Percentiles rank a stretch among this genome's conserved stretches.
Evolutionary conservation across 2,329 filamentous ascomycete species (phyloP).

Genomic region (Ophiostoma pallidulum): DNA sequence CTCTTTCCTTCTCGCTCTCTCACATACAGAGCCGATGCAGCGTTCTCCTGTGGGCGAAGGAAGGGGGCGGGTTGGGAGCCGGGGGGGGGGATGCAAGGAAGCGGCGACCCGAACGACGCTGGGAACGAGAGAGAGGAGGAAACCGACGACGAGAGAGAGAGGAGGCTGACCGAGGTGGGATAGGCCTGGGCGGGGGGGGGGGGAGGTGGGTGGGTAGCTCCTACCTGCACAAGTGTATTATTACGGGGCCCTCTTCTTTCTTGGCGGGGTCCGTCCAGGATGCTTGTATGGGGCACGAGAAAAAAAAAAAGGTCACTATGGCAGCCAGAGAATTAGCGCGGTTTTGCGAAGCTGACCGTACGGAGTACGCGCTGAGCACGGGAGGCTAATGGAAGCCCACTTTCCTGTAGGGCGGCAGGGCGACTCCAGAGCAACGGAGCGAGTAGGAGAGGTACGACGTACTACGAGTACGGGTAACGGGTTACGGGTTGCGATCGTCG

Average conservation of each 20-base stretch:
- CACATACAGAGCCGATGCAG: too few relatives aligned
- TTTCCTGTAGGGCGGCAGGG: slow-evolving; percentile 9
- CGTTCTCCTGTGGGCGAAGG: too few relatives aligned
- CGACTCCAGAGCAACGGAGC: slow-evolving; percentile 11
- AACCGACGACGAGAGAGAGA: not conserved
- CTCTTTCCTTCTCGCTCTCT: too few relatives aligned
- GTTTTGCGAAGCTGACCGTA: not conserved
- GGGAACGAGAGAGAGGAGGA: not conserved
- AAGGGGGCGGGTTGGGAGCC: too few relatives aligned
- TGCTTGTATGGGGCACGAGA: not conserved
- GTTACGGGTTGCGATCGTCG: not conserved
- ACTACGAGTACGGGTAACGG: too few relatives aligned
- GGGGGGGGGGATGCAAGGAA: too few relatives aligned
- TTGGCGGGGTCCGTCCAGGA: not conserved
- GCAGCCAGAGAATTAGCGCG: not conserved
- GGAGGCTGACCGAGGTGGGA: too few relatives aligned
- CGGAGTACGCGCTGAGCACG: slow-evolving; percentile 11
- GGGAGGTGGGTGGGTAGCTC: too few relatives aligned
- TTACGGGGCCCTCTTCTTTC: too few relatives aligned
- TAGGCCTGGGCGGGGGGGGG: too few relatives aligned
- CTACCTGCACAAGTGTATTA: too few relatives aligned
- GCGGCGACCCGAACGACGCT: too few relatives aligned
- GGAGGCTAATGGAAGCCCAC: not conserved
- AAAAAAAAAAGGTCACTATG: not conserved
- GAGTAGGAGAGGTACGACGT: slow-evolving; percentile 3